Evolutionary conservation across 2,329 filamentous ascomycete genomes (phyloP), one percentile per base, ranked within the genome.

Genomic region (Colletotrichum godetiae): DNA sequence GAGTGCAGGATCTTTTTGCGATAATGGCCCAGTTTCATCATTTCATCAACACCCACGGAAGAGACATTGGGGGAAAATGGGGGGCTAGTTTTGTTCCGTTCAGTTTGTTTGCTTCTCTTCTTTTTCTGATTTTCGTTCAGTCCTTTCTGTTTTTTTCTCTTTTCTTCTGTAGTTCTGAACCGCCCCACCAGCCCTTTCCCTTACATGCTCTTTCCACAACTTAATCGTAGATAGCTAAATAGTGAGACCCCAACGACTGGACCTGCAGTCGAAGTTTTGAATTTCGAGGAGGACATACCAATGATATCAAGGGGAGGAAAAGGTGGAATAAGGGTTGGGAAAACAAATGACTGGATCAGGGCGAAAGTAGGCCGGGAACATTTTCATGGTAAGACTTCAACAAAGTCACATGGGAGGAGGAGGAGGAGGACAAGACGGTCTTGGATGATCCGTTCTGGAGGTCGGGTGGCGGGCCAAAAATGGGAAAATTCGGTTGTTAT

Each of bases 301-400:
- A 70, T 73, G 70, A 73, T 73, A 73, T 73, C 70, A 70, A 73
- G 70, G 67, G 70, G 70, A 73, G 70, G 55, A 73, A 73, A 73
- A 73, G 70, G 70, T 65, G 70, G 69, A 67, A 62, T 11, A 42
- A 19, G 42, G 42, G 52, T 10, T 52, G 6, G 42, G 42, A 33
- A 10, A 49, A 62, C 15, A 6, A 5, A 27, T 10, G 19, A 29
- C 7, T 22, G 22, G 22, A 27, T 19, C 11, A 15, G n/a, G n/a
- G 29, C 19, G 49, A 6, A 53, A 29, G 42, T 19, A 15, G 22
- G 24, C 52, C 33, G 7, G 52, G 33, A 12, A 33, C 27, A 24
- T 22, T 35, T 24, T 37, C 33, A 24, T 64, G n/a, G 33, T 12
- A 35, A 35, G 33, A 10, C 33, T 35, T 35, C 33, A n/a, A 22